Percentiles rank a stretch among this genome's conserved stretches.
phyloP scores from a whole-genome alignment of 1,139 yeast species.

The Zygoascus sp. region DNA sequence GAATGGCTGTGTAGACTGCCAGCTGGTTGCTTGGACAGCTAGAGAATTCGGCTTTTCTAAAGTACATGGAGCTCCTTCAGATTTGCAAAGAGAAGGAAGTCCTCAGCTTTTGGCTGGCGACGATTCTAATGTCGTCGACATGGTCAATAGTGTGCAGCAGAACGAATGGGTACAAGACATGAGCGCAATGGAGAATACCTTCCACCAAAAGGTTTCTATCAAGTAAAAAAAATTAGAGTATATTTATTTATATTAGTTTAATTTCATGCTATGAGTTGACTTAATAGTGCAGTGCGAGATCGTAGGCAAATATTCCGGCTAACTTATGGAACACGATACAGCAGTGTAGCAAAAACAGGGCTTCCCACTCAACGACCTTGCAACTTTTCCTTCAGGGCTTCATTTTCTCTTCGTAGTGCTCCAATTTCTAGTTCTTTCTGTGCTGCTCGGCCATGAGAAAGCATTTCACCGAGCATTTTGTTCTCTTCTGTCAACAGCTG shows the following conservation, averaged over 20 bases:
- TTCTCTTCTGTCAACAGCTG: slow-evolving; percentile 65
- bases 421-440: slow-evolving; percentile 68
- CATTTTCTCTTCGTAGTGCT: slow-evolving; percentile 49
- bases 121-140: slow-evolving; percentile 22
- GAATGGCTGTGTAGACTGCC: not conserved
- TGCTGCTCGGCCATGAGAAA: slow-evolving; percentile 67
- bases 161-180: slow-evolving; percentile 25
- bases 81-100: slow-evolving; percentile 15
- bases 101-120: slow-evolving; percentile 23
- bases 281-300: too few relatives aligned
- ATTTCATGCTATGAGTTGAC: too few relatives aligned
- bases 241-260: not conserved
- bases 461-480: slow-evolving; percentile 59
- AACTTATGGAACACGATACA: too few relatives aligned
- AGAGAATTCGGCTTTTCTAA: slow-evolving; percentile 2
- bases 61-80: not conserved
- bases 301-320: too few relatives aligned
- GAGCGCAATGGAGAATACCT: slow-evolving; percentile 25
- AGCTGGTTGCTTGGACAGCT: slow-evolving; percentile 10
- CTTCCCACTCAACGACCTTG: slow-evolving; percentile 10
- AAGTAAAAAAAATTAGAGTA: slow-evolving; percentile 3
- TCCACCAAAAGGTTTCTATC: slow-evolving; percentile 17
- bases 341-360: too few relatives aligned
- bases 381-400: slow-evolving; percentile 17
- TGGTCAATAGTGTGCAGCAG: slow-evolving; percentile 25